Base-by-base conservation (phyloP, 768 basidiomycete species). In the Pholiota molesta region DNA sequence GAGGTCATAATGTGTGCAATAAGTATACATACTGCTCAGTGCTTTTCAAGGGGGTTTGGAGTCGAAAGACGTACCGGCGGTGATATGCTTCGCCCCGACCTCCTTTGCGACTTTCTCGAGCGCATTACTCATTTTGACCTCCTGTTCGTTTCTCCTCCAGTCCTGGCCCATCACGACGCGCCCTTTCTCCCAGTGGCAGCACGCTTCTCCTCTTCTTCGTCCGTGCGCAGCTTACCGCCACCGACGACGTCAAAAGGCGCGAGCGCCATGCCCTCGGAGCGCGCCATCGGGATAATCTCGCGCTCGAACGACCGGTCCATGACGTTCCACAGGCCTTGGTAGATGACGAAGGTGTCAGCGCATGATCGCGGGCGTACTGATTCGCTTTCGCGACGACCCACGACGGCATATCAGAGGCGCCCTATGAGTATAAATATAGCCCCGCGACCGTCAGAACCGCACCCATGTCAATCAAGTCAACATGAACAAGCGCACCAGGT, bases 381-480 rank as follows among this genome's bases (percentile, higher is more conserved):
- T 86, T 85, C 2, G 80, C 81, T 54, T 74, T 72, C 6, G 79
- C 55, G 6, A 83, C 82, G 3, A 83, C 64, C 82, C 83, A 85
- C 0, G 82, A 81, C 0, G 82, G 82, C 2, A 76, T 71, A 52
- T 82, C 75, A 13, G 76, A 77, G 28, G 76, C 64, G 14, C 80
- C 79, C 77, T 79, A 26, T 28, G 21, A 14, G 10, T 42, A 26
- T 52, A 35, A 44, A 51, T 44, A 29, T 8, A 26, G 26, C 26
- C 23, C 11, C 5, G 0, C 17, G 29, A 6, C 16, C 6, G 16
- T 19, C 16, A 17, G 11, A 1, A 7, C 6, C 16, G 26, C 26
- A 26, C 4, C 26, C 26, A 2, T 26, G 4, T 26, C 26, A 2
- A 26, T 26, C n/a, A n/a, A n/a, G n/a, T 16, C 1, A 2, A 5